These are phyloP conservation scores for Aspergillus kassunensis DNA, from an alignment of 495 filamentous ascomycete species.

Conservation along the genomic window DNA sequence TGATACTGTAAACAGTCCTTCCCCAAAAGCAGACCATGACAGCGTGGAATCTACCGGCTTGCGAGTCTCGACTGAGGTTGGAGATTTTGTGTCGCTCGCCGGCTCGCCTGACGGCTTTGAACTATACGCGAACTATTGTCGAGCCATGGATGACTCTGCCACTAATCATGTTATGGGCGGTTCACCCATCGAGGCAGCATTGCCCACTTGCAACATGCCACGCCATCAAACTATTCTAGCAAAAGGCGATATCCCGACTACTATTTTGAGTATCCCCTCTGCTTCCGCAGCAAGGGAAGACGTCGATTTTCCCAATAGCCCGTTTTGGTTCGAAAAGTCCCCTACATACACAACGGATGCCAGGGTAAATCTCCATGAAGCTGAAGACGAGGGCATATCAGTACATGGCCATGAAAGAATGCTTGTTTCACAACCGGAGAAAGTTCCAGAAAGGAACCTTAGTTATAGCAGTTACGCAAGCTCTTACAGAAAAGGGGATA, in stretches of 20 bases:
- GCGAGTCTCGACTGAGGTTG: not conserved
- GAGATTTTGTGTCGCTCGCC: not conserved
- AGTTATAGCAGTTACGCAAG: conserved; percentile 13
- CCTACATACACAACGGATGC: conserved; percentile 18
- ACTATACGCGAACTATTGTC: not conserved
- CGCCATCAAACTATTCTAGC: too few relatives aligned
- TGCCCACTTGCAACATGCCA: not conserved
- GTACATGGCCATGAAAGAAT: conserved; percentile 21
- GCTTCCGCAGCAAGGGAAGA: conserved; percentile 15
- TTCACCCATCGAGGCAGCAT: not conserved
- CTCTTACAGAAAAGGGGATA: conserved; percentile 36
- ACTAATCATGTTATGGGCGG: not conserved
- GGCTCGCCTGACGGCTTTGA: not conserved
- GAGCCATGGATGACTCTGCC: not conserved
- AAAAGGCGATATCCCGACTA: not conserved
- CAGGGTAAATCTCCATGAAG: conserved; percentile 11
- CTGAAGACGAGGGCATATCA: conserved; percentile 31
- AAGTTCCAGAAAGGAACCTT: not conserved
- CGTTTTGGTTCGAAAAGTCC: conserved; percentile 40
- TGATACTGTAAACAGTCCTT: conserved; percentile 8
- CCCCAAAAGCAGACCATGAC: conserved; percentile 16
- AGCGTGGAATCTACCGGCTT: conserved; percentile 11
- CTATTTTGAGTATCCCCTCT: conserved; percentile 21
- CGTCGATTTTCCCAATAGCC: conserved; percentile 31
- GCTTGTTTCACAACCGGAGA: not conserved